Base-by-base conservation (phyloP, 495 filamentous ascomycete genomes). In the Hypoxylon intermedium region DNA sequence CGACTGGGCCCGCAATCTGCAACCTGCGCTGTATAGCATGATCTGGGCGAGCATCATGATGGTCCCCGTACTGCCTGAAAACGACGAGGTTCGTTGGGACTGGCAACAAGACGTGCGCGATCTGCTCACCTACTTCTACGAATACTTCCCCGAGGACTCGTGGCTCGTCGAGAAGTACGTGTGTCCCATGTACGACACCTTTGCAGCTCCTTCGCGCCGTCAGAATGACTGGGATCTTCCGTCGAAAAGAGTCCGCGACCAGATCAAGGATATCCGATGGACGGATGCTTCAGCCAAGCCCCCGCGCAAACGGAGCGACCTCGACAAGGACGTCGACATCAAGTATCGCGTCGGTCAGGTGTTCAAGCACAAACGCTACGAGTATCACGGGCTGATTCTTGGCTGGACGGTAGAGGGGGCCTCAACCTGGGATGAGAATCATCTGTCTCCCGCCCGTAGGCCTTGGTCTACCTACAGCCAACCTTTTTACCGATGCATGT, bases 331-430 rank as follows among this genome's bases (percentile, higher is more conserved):
- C 11, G 51, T 63, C 18, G 59, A 58, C 13, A 53, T 69, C 30
- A 71, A 62, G 48, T 93, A 88, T 74, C 83, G 79, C 51, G 83
- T 98, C 40, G 94, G 94, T 3, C 88, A 94, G 60, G 83, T 95
- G 2, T 94, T 98, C 68, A 80, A 78, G 47, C 94, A 98, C 69
- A 86, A 79, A 64, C 83, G 90, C 42, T 97, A 96, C 73, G 72
- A 79, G 18, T 97, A 94, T 68, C 76, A 81, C 18, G 92, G 87
- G 16, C 79, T 96, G 9, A 90, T 98, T 58, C 89, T 87, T 9
- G 93, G 93, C 13, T 98, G 94, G 94, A 88, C 92, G 53, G 71
- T 79, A 0, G 79, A 72, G 34, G 75, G 73, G 13, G 67, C 59
- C 2, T 66, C 75, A 12, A 67, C 55, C 12, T 66, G 65, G 63